Evolutionary conservation across 2,329 filamentous ascomycete species (phyloP).

Genomic region (Pseudocercospora fuligena): DNA sequence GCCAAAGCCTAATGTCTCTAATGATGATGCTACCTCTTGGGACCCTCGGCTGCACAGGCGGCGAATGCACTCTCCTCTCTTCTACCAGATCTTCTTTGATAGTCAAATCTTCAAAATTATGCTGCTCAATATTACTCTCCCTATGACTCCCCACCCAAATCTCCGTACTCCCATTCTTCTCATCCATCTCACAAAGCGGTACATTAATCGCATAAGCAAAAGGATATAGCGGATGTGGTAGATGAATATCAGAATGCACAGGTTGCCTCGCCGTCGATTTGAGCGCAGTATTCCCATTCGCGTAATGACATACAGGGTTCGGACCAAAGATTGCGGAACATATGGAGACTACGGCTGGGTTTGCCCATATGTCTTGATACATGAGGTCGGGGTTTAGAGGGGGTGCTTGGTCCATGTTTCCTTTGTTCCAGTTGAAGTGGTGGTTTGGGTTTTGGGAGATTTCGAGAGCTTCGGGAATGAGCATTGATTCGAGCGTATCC

Average conservation of each 20-base stretch:
- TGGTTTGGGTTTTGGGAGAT: slow-evolving; percentile 38
- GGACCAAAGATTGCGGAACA: slow-evolving; percentile 62
- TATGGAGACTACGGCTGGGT: slow-evolving; percentile 58
- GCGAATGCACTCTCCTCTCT: slow-evolving; percentile 43
- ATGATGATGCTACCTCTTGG: slow-evolving; percentile 62
- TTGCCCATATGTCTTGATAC: slow-evolving; percentile 44
- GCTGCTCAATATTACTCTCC: slow-evolving; percentile 42
- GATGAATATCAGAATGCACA: slow-evolving; percentile 65
- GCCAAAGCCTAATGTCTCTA: slow-evolving; percentile 66
- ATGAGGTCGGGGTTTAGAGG: slow-evolving; percentile 43
- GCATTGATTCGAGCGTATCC: slow-evolving; percentile 39
- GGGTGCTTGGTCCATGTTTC: slow-evolving; percentile 50
- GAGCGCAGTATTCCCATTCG: slow-evolving; percentile 64
- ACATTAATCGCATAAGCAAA: slow-evolving; percentile 63
- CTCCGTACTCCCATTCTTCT: slow-evolving; percentile 62
- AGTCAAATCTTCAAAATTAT: slow-evolving; percentile 56
- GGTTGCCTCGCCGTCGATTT: slow-evolving; percentile 53
- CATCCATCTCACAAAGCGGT: slow-evolving; percentile 56
- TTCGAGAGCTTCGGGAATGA: slow-evolving; percentile 40
- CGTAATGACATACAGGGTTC: slow-evolving; percentile 55
- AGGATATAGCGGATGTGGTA: slow-evolving; percentile 58
- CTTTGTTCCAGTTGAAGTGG: slow-evolving; percentile 41
- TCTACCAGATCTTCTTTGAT: slow-evolving; percentile 52
- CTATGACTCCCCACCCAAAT: slow-evolving; percentile 64
- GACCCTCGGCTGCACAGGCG: slow-evolving; percentile 57